These are phyloP conservation scores for Aphanomyces invadans DNA, from an alignment of 352 stramenopile species.

Conservation along the genomic window DNA sequence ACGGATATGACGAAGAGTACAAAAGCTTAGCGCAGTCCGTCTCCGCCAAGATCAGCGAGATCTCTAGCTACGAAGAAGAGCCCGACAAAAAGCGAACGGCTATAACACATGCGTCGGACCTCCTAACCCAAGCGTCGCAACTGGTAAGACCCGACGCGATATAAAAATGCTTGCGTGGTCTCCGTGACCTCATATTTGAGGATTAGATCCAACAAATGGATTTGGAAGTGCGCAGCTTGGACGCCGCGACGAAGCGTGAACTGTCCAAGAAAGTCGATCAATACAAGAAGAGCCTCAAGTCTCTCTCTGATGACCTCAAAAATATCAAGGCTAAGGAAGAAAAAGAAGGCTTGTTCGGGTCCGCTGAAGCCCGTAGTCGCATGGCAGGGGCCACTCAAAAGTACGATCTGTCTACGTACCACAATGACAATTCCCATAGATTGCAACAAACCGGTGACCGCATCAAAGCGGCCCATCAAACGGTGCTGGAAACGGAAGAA, in stretches of 20 bases:
- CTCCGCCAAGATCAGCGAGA: constrained; percentile 83
- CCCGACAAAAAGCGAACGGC: constrained; percentile 82
- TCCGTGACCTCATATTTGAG: not conserved
- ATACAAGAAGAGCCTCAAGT: constrained; percentile 85
- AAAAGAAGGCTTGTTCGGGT: constrained; percentile 74
- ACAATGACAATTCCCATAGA: constrained; percentile 28
- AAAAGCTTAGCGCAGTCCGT: constrained; percentile 75
- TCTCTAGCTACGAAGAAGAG: constrained; percentile 77
- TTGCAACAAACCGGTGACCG: constrained; percentile 82
- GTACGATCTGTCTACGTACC: constrained; percentile 30
- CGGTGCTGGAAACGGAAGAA: constrained; percentile 80
- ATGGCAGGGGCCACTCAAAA: constrained; percentile 79
- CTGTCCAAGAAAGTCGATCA: constrained; percentile 85
- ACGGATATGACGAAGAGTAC: constrained; percentile 86
- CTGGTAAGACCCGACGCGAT: constrained; percentile 37
- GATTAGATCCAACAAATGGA: constrained; percentile 83
- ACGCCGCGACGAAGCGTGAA: constrained; percentile 67
- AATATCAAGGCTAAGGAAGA: constrained; percentile 78
- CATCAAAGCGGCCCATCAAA: constrained; percentile 65
- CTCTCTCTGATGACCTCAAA: constrained; percentile 70
- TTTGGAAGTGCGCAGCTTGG: constrained; percentile 76
- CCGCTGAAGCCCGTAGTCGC: constrained; percentile 55
- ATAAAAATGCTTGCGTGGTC: too few species aligned
- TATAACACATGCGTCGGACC: constrained; percentile 66
- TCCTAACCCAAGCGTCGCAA: constrained; percentile 76